Base-by-base conservation (phyloP, 1,284 basidiomycete species). In the Sporisorium reilianum region DNA sequence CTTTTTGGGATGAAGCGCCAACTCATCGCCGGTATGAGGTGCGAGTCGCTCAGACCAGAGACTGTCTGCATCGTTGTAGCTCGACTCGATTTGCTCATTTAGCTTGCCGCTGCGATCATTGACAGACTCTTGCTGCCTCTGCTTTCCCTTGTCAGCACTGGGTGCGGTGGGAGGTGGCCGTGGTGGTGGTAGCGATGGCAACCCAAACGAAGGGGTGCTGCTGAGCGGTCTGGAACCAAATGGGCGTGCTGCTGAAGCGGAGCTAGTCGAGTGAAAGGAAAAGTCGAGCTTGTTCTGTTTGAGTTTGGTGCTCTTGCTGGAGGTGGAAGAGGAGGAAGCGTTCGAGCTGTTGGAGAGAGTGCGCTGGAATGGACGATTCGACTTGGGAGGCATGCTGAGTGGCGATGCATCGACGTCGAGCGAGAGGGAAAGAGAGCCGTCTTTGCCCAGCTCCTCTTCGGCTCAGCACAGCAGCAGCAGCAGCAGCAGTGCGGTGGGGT, bases 1-100 rank as follows among this genome's bases (percentile, higher is more conserved):
- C 82, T 98, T 95, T 18, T 89, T 89, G 63, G 92, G 90, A 83
- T 97, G 94, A 4, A 98, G 92, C 0, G 93, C 94, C 2, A 99
- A 88, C 34, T 95, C 91, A 5, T 68, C 61, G 20, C 30, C 23
- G 6, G 38, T 42, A 0, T 18, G 2, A 3, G 69, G 67, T 7
- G 70, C 61, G 5, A 74, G 52, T 18, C 52, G 45, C 20, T 73
- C 66, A 5, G 64, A 64, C 70, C 70, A 74, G 14, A 73, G 34
- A 14, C 28, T 25, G 10, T 51, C 44, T 2, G 18, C 55, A 28
- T 46, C 44, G 18, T 58, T 3, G 14, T 38, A 14, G 10, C 32
- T 11, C 42, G 22, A 14, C 38, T 28, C n/a, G 34, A 14, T 6
- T 3, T 36, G 3, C 34, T 14, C 34, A 10, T 36, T 36, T 8